These are phyloP conservation scores for Keithomyces neogunnii DNA, from an alignment of 2,329 filamentous ascomycete species.

Conservation along the genomic window DNA sequence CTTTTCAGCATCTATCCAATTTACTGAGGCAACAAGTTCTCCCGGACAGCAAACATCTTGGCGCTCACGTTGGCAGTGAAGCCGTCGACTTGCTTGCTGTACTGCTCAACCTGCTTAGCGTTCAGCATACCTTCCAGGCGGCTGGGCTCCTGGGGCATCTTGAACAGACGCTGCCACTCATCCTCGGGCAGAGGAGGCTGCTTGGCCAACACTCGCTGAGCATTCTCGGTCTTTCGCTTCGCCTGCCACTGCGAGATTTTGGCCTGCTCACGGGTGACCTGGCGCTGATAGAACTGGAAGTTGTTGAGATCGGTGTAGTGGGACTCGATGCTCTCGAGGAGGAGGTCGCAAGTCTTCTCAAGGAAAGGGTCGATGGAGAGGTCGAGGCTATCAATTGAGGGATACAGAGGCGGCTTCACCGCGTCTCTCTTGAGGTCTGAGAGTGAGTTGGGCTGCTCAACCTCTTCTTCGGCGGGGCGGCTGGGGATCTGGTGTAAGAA, in stretches of 20 bases:
- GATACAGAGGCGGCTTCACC: slow-evolving; percentile 60
- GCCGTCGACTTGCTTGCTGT: slow-evolving; percentile 91
- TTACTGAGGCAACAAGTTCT: slow-evolving; percentile 53
- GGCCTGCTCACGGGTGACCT: slow-evolving; percentile 84
- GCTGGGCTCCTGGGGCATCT: slow-evolving; percentile 91
- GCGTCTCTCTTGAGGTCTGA: slow-evolving; percentile 64
- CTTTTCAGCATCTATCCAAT: background rate
- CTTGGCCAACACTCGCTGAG: slow-evolving; percentile 74
- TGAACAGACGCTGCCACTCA: slow-evolving; percentile 97
- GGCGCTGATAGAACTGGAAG: slow-evolving; percentile 92
- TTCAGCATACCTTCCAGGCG: slow-evolving; percentile 90
- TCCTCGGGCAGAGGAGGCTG: slow-evolving; percentile 86
- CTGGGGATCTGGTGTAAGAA: slow-evolving; percentile 88
- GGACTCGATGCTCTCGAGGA: slow-evolving; percentile 92
- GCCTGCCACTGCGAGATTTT: slow-evolving; percentile 96
- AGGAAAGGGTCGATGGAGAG: slow-evolving; percentile 95
- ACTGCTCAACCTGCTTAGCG: slow-evolving; percentile 93
- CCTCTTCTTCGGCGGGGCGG: slow-evolving; percentile 51
- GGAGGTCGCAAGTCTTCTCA: slow-evolving; percentile 94
- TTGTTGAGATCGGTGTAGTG: slow-evolving; percentile 99
- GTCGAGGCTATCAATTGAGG: slow-evolving; percentile 83
- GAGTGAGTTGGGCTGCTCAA: slow-evolving; percentile 71
- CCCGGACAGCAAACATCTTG: slow-evolving; percentile 97
- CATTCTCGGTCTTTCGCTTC: slow-evolving; percentile 96
- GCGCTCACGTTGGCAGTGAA: slow-evolving; percentile 86